Base-by-base conservation (phyloP, 2,329 filamentous ascomycete genomes). In the Talaromyces amestolkiae region DNA sequence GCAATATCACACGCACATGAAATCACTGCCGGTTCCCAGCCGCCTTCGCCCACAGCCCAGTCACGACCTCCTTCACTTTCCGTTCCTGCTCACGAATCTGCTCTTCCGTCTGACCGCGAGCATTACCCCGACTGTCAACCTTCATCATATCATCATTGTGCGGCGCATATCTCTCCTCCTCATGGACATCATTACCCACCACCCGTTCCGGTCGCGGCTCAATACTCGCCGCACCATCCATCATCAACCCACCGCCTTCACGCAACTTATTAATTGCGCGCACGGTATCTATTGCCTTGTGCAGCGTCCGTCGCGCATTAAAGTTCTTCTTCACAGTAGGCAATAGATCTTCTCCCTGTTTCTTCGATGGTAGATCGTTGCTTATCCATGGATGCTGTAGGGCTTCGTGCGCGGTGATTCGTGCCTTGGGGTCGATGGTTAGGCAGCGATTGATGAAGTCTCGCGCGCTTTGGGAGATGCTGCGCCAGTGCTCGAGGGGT, bases 401-500 rank as follows among this genome's bases (percentile, higher is more conserved):
- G 2, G 87, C 87, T 76, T 88, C 91, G 78, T 98, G 93, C 9
- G 94, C 91, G 1, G 94, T 97, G 86, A 98, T 95, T 72, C 95
- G 91, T 70, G 88, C 86, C 66, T 86, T 86, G 2, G 93, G 91
- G 75, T 98, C 93, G 75, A 97, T 90, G 45, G 95, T 98, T 63
- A 99, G 84, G 76, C 95, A 99, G 69, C 88, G 86, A 71, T 89
- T 88, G 80, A 99, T 97, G 79, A 99, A 99, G 71, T 96, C 91
- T 73, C 96, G 91, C 49, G 94, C 91, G 58, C 88, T 86, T 61
- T 89, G 84, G 27, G 92, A 96, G 68, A 99, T 94, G 67, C 92
- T 92, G 68, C 93, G 91, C 95, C 95, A 99, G 84, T 98, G 98
- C 77, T 97, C 94, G 68, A 91, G 81, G 1, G 95, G 95, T 3